phyloP scores from a whole-genome alignment of 1,284 basidiomycete genomes.

The Earliella scabrosa region DNA sequence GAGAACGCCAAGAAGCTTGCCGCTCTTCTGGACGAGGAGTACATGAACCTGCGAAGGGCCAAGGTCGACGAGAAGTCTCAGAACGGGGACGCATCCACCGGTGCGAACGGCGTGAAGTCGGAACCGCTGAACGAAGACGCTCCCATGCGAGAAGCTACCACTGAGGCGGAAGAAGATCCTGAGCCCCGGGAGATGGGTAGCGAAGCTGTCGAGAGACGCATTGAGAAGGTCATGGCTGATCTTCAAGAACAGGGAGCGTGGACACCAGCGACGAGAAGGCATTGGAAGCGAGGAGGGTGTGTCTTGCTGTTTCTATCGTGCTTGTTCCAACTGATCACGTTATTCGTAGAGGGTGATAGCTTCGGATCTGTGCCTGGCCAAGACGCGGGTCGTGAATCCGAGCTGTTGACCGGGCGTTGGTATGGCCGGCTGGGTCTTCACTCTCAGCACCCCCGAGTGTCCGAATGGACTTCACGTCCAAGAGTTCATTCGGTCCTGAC shows the following conservation, averaged over 20 bases:
- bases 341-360: conserved; percentile 63
- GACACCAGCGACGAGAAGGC: conserved; percentile 65
- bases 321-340: conserved; percentile 10
- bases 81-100: conserved; percentile 19
- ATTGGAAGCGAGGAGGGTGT: conserved; percentile 71
- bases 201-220: conserved; percentile 73
- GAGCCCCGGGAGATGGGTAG: conserved; percentile 65
- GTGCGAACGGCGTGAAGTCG: conserved; percentile 21
- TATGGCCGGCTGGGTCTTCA: too few relatives aligned
- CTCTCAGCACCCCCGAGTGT: too few relatives aligned
- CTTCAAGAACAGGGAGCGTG: conserved; percentile 64
- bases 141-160: conserved; percentile 45
- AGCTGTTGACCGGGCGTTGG: too few relatives aligned
- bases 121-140: conserved; percentile 42
- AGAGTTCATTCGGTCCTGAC: too few relatives aligned
- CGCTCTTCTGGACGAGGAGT: conserved; percentile 73
- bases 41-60: conserved; percentile 51
- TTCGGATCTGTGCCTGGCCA: conserved; percentile 83
- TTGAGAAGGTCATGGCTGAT: conserved; percentile 74
- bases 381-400: too few relatives aligned
- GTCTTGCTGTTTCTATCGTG: conserved; percentile 22
- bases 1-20: conserved; percentile 75
- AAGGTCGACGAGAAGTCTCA: conserved; percentile 38
- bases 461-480: too few relatives aligned
- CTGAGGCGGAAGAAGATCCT: conserved; percentile 55